Base-by-base conservation (phyloP, 1,139 yeast species). In the Wickerhamiella pararugosa region DNA sequence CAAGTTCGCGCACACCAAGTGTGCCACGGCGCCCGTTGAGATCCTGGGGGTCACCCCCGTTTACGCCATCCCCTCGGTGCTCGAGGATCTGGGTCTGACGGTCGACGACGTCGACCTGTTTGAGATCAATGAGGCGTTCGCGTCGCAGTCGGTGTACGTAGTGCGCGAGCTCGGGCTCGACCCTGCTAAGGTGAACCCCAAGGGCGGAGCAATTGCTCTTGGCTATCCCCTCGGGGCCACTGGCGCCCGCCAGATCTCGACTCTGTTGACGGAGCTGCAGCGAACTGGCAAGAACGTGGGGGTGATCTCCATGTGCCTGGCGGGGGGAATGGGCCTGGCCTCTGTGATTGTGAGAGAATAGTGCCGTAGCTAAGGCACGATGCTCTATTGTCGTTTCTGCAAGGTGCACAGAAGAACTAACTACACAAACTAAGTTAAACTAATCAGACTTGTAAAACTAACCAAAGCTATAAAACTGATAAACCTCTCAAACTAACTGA, bases 271-370 rank as follows among this genome's bases (percentile, higher is more conserved):
- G 57, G 87, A 84, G 64, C 71, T 87, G 57, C 66, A 79, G 62
- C 55, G 63, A 42, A 57, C 64, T 25, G 65, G 72, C 39, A 93
- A 92, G 56, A 77, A 84, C 65, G 66, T 84, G 50, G 96, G 96
- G 53, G 77, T 87, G 47, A 82, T 93, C 28, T 80, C 93, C 50
- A 87, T 87, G 97, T 87, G 97, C 68, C 79, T 87, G 53, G 97
- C 97, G 58, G 83, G 95, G 36, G 97, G 97, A 57, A 87, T 86
- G 94, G 97, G 97, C 54, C 96, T 96, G 42, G 97, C 97, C 44
- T 80, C 92, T 28, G 67, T 86, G 43, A 70, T 86, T 55, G 70
- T 84, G 43, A 78, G 70, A 57, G 96, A 83, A 65, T 78, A n/a
- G n/a, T n/a, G n/a, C n/a, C n/a, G n/a, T n/a, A n/a, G n/a, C n/a